Evolutionary conservation across 208 protist species (phyloP).

Genomic region (Leishmania tropica): DNA sequence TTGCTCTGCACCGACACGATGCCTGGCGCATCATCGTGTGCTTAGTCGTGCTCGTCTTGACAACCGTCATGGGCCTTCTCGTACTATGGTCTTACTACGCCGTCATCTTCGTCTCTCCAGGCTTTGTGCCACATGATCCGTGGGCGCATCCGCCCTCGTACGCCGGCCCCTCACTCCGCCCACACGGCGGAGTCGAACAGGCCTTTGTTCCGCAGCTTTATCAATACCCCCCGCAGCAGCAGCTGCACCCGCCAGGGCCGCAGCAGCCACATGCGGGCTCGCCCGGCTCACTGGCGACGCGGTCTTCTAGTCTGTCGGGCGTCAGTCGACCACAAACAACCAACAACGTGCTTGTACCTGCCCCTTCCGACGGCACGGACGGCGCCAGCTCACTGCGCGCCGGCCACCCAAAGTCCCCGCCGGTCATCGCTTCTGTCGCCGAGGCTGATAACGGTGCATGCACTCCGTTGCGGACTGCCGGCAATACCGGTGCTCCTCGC

Average conservation of each 20-base stretch:
- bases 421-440: neutral
- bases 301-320: neutral
- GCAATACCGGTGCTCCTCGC: neutral
- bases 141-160: conserved; percentile 59
- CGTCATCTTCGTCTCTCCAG: conserved; percentile 53
- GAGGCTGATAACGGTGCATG: neutral
- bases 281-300: neutral
- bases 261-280: neutral
- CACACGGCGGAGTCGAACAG: neutral
- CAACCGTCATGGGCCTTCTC: conserved; percentile 8
- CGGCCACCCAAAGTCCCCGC: neutral
- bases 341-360: neutral
- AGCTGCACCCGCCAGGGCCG: neutral
- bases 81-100: conserved; percentile 49
- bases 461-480: neutral
- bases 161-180: neutral
- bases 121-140: conserved; percentile 49
- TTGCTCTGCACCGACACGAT: conserved; percentile 27
- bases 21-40: conserved; percentile 50
- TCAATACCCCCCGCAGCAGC: neutral
- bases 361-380: neutral
- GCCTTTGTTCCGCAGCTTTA: neutral
- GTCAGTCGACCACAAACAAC: neutral
- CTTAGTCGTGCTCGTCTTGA: conserved; percentile 45
- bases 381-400: neutral